Evolutionary conservation across 352 stramenopile species (phyloP), one percentile per base, ranked within the genome.

Genomic region (Globisporangium yorkense): DNA sequence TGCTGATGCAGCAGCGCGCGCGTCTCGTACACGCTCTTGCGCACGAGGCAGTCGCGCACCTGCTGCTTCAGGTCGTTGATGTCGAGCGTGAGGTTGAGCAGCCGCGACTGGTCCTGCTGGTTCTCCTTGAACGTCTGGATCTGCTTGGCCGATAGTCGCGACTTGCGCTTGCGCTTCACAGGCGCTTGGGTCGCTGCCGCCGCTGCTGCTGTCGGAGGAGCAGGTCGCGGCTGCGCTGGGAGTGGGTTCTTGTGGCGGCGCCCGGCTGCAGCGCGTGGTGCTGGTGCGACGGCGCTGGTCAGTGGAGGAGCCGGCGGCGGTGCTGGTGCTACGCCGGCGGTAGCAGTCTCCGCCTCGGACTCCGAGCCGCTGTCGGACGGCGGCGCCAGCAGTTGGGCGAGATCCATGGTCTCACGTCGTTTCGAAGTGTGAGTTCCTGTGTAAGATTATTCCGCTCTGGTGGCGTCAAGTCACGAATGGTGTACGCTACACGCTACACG

Each of bases 21-120:
- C 40, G 43, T 63, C n/a, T 48, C 51, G 16, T 39, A 0, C 33
- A 54, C 18, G 31, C 50, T 24, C 27, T 55, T 54, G 21, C 37
- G 41, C 21, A 47, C 31, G 20, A 54, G 35, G 16, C 40, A 54
- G 29, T 64, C 45, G 44, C 46, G 51, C n/a, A 59, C 44, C 40
- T 59, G 52, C 44, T 64, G 52, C 52, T 56, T 58, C 21, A 64
- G 44, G 24, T 55, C 44, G 58, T 59, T 59, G 15, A 55, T 20
- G 16, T 59, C 51, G n/a, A 64, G 58, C 15, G 33, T 56, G 51
- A 64, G 52, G 58, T 64, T 54, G 29, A 54, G 51, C 16, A 63
- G 3, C 18, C n/a, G 39, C 12, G 57, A 62, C 41, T 49, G n/a
- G 27, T 51, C 21, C 20, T n/a, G 31, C 24, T 59, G 29, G 8